Conservation (phyloP, 164 flowering plant genomes). For the Cinnamomum micranthum region DNA sequence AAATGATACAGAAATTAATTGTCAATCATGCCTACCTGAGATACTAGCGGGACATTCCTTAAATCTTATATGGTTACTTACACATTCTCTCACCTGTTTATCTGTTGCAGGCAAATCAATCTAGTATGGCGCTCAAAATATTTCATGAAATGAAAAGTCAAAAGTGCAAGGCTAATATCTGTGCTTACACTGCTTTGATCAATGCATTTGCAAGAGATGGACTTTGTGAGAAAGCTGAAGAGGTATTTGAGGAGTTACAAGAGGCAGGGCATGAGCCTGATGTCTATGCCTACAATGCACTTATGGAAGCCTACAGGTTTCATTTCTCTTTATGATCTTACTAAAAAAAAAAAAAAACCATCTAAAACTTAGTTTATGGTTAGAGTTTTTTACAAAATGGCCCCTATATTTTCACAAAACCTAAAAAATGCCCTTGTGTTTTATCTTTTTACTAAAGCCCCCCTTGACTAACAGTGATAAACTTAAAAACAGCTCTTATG, state of each 20-base stretch:
- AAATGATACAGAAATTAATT: too few relatives aligned
- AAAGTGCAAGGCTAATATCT: conserved; percentile 73
- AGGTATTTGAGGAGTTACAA: conserved; percentile 78
- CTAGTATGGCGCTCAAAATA: conserved; percentile 71
- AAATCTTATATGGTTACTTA: not conserved
- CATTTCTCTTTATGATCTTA: not conserved
- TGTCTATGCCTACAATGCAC: conserved; percentile 91
- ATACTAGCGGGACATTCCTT: too few relatives aligned
- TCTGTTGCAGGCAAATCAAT: conserved; percentile 49
- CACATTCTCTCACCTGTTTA: not conserved
- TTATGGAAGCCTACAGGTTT: conserved; percentile 92
- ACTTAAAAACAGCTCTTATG: too few relatives aligned
- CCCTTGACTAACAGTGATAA: too few relatives aligned
- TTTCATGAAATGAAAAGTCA: conserved; percentile 67
- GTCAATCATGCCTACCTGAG: too few relatives aligned
- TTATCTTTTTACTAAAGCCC: too few relatives aligned
- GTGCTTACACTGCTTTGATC: conserved; percentile 77
- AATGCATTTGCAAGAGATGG: conserved; percentile 94
- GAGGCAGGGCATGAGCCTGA: conserved; percentile 88
- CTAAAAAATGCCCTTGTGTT: too few relatives aligned
- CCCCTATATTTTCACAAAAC: too few relatives aligned
- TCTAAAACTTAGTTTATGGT: not conserved
- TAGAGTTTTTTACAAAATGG: too few relatives aligned
- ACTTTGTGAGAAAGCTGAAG: conserved; percentile 90
- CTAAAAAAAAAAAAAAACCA: not conserved